Percentiles rank a stretch among this genome's conserved stretches.
Conservation (phyloP, 2,329 filamentous ascomycete genomes). For the Pseudopithomyces maydicus region DNA sequence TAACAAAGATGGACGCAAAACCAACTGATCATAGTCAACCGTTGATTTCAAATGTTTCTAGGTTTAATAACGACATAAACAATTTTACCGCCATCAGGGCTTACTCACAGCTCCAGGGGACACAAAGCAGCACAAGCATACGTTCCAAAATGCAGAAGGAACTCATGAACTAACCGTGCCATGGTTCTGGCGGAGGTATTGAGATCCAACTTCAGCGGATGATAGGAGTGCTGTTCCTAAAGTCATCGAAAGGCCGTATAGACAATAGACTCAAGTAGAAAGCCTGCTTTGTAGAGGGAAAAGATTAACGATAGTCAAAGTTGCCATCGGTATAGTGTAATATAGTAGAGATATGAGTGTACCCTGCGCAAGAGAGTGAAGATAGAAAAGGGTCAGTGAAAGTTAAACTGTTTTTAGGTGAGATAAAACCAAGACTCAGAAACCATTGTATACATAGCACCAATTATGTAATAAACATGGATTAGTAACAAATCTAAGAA, state of each 20-base stretch:
- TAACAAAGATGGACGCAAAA: not conserved
- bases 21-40: not conserved
- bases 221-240: not conserved
- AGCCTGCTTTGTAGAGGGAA: not conserved
- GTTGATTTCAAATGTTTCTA: not conserved
- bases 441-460: constrained; percentile 10
- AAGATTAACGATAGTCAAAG: constrained; percentile 1
- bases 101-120: not conserved
- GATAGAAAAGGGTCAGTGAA: constrained; percentile 4
- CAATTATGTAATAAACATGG: constrained; percentile 19
- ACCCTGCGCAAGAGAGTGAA: constrained; percentile 12
- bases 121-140: constrained; percentile 1
- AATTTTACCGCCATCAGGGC: not conserved
- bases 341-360: constrained; percentile 9
- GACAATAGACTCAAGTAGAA: not conserved
- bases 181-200: not conserved
- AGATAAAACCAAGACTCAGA: constrained; percentile 14
- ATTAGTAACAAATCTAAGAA: constrained; percentile 6
- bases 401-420: constrained; percentile 8
- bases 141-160: not conserved
- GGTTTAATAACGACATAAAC: constrained; percentile 1
- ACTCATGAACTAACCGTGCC: not conserved
- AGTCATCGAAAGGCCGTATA: not conserved
- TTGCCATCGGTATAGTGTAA: not conserved
- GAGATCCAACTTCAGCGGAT: not conserved